phyloP scores from a whole-genome alignment of 345 rosid species.

The Sisymbrium irio region DNA sequence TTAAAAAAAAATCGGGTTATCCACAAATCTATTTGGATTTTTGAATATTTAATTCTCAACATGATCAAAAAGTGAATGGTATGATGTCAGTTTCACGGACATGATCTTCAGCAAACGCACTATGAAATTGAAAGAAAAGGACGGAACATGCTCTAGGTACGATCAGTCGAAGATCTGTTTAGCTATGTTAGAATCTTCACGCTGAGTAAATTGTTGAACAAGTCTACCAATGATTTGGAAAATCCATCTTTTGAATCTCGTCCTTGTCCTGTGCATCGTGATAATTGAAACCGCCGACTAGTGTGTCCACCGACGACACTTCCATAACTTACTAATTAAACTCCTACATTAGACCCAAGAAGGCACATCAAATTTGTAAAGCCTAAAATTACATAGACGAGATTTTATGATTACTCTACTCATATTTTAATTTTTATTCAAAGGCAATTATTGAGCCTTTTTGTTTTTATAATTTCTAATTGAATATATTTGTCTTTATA shows the following conservation, averaged over 20 bases:
- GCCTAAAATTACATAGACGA: not conserved
- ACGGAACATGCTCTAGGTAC: not conserved
- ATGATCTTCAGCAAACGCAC: not conserved
- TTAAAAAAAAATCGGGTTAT: no score
- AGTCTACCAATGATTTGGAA: not conserved
- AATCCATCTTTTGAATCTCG: conserved; percentile 8
- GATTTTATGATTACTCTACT: not conserved
- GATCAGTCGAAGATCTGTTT: not conserved
- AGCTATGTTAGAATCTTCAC: not conserved
- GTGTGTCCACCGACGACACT: not conserved
- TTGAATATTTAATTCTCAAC: not conserved
- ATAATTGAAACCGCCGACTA: not conserved
- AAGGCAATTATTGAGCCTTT: no score
- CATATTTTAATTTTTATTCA: no score
- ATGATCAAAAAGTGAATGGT: not conserved
- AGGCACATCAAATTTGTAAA: conserved; percentile 21
- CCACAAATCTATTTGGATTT: no score
- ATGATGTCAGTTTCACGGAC: not conserved
- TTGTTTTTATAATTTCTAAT: no score
- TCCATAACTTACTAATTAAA: not conserved
- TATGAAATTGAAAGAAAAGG: conserved; percentile 14
- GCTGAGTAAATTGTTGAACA: rapidly evolving
- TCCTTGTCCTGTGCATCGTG: not conserved
- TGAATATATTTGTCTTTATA: no score
- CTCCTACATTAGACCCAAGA: not conserved